phyloP scores from a whole-genome alignment of 108 stramenopile species.

The Halocafeteria seosinensis region DNA sequence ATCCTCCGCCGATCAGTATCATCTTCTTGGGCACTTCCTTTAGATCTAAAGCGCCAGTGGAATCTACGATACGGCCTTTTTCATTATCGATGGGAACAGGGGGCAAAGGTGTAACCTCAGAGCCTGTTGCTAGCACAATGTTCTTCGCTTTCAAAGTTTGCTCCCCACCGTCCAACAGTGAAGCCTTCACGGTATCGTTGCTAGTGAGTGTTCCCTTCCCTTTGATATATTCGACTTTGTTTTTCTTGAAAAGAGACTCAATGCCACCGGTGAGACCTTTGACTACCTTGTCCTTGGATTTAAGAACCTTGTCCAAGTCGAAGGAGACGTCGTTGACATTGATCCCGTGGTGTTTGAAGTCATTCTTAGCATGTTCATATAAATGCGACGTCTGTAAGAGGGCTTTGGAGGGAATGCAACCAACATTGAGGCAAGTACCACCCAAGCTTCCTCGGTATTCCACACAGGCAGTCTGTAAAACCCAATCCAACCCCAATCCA shows the following conservation, averaged over 20 bases:
- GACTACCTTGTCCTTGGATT: slow-evolving; percentile 70
- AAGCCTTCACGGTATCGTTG: slow-evolving; percentile 62
- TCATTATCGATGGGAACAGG: slow-evolving; percentile 96
- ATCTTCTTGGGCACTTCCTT: slow-evolving; percentile 60
- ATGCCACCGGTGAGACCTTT: slow-evolving; percentile 91
- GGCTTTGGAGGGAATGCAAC: slow-evolving; percentile 99
- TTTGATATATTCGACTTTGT: slow-evolving; percentile 89
- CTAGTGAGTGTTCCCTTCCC: slow-evolving; percentile 70
- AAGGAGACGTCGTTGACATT: slow-evolving; percentile 46
- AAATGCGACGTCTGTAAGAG: slow-evolving; percentile 73
- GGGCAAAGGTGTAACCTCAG: slow-evolving; percentile 86
- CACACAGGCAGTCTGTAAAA: slow-evolving; percentile 67
- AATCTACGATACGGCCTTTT: slow-evolving; percentile 82
- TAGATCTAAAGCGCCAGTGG: slow-evolving; percentile 90
- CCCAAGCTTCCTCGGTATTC: slow-evolving; percentile 85
- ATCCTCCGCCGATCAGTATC: slow-evolving; percentile 91
- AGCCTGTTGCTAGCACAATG: slow-evolving; percentile 88
- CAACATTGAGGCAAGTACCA: slow-evolving; percentile 88
- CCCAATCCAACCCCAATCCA: too few relatives aligned
- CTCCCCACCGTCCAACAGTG: slow-evolving; percentile 60
- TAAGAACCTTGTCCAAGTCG: slow-evolving; percentile 76
- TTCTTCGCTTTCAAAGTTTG: slow-evolving; percentile 69
- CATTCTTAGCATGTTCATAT: slow-evolving; percentile 78
- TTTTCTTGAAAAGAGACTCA: slow-evolving; percentile 83
- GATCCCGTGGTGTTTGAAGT: slow-evolving; percentile 85